A percentile compares a stretch with the other conserved stretches of the same genome.
These are phyloP conservation scores for Ustilago cynodontis DNA, from an alignment of 1,284 basidiomycete genomes.

Conservation along the genomic window DNA sequence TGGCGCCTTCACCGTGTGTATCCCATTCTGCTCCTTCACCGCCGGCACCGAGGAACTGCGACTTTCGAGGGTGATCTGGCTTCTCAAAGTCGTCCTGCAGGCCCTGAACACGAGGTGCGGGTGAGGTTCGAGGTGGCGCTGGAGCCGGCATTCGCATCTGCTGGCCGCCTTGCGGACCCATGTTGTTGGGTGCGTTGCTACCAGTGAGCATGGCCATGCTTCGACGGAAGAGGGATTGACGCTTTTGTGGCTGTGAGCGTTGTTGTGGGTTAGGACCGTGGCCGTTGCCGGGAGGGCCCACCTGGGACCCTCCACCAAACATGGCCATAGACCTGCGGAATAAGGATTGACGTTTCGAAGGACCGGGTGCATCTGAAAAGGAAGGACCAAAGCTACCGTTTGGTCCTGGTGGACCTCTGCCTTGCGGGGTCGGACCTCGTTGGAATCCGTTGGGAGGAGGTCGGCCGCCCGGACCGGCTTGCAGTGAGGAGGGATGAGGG, in stretches of 20 bases:
- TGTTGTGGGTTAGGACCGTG: constrained; percentile 11
- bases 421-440: constrained; percentile 14
- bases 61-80: constrained; percentile 56
- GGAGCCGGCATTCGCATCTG: constrained; percentile 41
- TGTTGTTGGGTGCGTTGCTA: constrained; percentile 2
- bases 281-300: constrained; percentile 18
- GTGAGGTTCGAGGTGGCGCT: constrained; percentile 19
- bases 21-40: constrained; percentile 65
- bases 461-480: constrained; percentile 21
- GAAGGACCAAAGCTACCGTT: constrained; percentile 36
- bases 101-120: constrained; percentile 50
- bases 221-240: constrained; percentile 54
- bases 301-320: constrained; percentile 34
- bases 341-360: constrained; percentile 45
- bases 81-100: constrained; percentile 55
- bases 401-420: constrained; percentile 25
- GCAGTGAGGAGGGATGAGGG: constrained; percentile 28
- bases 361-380: constrained; percentile 48
- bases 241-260: constrained; percentile 28
- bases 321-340: constrained; percentile 58
- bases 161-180: constrained; percentile 17
- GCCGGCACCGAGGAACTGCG: constrained; percentile 57
- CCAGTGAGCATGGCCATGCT: constrained; percentile 60
- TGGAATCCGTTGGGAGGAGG: constrained; percentile 21
- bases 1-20: constrained; percentile 56